Base-by-base conservation (phyloP, 192 early-diverging fungal genomes). In the Coemansia sp. region DNA sequence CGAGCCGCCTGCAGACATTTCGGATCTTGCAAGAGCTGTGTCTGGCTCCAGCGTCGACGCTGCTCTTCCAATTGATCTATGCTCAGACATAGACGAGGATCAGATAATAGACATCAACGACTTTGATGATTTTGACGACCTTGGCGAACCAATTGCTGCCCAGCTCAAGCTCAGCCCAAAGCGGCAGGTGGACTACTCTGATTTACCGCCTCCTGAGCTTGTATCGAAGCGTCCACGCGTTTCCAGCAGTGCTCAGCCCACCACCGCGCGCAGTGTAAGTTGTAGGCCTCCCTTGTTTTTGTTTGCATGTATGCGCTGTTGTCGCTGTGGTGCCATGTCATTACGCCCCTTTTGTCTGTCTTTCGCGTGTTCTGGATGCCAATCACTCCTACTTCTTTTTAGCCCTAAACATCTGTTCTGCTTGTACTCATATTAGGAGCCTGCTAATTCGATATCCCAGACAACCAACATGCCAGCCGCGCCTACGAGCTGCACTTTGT, bases 81-180 rank as follows among this genome's bases (percentile, higher is more conserved):
- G 71, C 40, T 64, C 72, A 3, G 66, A 63, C n/a, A 46, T 58
- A 5, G 71, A 73, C n/a, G 76, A 65, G 22, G 62, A 62, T 19
- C 53, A 61, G 11, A 58, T 62, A 38, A 63, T 65, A 48, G 64
- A 79, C 17, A 22, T 71, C n/a, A 57, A 72, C 11, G 62, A 76
- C 15, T 11, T 66, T 19, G 60, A 70, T 9, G 20, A 59, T 15
- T 23, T 49, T n/a, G 61, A 59, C 11, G 52, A 62, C 36, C 29
- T 25, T 36, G 34, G 55, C 14, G n/a, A 25, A 3, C 10, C 14
- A 8, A 36, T 9, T 0, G n/a, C 55, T 17, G 23, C 55, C 36
- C 15, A 22, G 52, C 55, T 32, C 36, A 34, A 22, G 52, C 55
- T 32, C 36, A 34, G 63, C 17, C 63, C 52, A 52, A 65, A 55